Evolutionary conservation across 306 rosid species (phyloP).

Genomic region (Neltuma alba): DNA sequence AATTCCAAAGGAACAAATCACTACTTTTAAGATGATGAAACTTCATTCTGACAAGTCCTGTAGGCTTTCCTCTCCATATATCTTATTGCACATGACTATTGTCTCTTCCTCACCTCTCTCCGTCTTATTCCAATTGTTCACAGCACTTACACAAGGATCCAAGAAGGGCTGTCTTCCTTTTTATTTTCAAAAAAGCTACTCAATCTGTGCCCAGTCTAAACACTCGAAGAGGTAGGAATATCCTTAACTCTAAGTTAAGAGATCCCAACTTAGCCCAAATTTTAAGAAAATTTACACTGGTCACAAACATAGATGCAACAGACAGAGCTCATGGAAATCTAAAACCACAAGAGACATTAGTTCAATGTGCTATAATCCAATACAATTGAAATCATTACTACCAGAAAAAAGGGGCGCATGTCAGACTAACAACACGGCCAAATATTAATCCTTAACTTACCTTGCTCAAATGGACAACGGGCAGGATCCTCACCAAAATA

Average conservation of each 20-base stretch:
- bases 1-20: constrained; percentile 28
- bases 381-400: constrained; percentile 16
- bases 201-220: constrained; percentile 1
- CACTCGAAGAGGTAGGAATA: neutral
- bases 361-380: neutral
- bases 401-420: constrained; percentile 20
- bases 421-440: constrained; percentile 6
- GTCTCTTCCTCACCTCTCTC: constrained; percentile 23
- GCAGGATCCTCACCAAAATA: constrained; percentile 97
- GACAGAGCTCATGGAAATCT: constrained; percentile 7
- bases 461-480: constrained; percentile 92
- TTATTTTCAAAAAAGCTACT: constrained; percentile 1
- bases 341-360: constrained; percentile 11
- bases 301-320: constrained; percentile 12
- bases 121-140: neutral
- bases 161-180: constrained; percentile 1
- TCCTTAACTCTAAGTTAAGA: constrained; percentile 4
- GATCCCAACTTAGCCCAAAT: constrained; percentile 21
- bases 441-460: constrained; percentile 49
- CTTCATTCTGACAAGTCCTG: neutral
- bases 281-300: constrained; percentile 4
- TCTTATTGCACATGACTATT: constrained; percentile 11
- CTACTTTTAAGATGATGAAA: constrained; percentile 26
- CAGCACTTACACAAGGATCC: constrained; percentile 16
- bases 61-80: constrained; percentile 6